Percentiles rank a stretch among this genome's conserved stretches.
These are phyloP conservation scores for Rhododendron griersonianum DNA, from an alignment of 148 eudicot genomes.

Conservation along the genomic window DNA sequence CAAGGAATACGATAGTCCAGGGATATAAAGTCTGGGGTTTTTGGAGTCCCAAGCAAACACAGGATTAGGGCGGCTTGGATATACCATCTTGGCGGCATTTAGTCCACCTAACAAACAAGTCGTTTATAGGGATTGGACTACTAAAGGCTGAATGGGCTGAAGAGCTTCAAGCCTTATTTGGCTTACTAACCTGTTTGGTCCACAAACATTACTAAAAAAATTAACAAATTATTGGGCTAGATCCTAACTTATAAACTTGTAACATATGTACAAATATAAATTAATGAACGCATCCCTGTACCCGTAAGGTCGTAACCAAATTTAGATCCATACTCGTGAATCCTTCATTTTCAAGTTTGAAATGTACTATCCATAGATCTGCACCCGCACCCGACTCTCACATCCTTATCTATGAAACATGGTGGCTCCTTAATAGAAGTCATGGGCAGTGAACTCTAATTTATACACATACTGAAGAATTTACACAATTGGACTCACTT, in stretches of 20 bases:
- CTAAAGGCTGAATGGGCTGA: too few relatives aligned
- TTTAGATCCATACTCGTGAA: neutral
- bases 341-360: neutral
- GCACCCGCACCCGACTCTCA: neutral
- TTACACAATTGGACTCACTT: slow-evolving; percentile 36
- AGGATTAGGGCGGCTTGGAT: neutral
- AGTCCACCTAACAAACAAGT: too few relatives aligned
- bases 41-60: neutral
- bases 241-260: neutral
- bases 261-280: neutral
- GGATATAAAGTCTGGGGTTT: neutral
- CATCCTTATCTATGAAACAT: neutral
- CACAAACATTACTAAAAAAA: too few relatives aligned
- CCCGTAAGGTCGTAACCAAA: neutral
- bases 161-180: too few relatives aligned
- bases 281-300: neutral
- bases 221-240: neutral
- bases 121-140: too few relatives aligned
- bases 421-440: neutral
- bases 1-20: neutral
- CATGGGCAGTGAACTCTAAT: neutral
- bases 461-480: neutral
- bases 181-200: neutral
- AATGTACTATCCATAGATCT: neutral
- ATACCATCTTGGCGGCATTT: neutral